Base-by-base conservation (phyloP, 345 rosid species). In the Lumnitzera racemosa region DNA sequence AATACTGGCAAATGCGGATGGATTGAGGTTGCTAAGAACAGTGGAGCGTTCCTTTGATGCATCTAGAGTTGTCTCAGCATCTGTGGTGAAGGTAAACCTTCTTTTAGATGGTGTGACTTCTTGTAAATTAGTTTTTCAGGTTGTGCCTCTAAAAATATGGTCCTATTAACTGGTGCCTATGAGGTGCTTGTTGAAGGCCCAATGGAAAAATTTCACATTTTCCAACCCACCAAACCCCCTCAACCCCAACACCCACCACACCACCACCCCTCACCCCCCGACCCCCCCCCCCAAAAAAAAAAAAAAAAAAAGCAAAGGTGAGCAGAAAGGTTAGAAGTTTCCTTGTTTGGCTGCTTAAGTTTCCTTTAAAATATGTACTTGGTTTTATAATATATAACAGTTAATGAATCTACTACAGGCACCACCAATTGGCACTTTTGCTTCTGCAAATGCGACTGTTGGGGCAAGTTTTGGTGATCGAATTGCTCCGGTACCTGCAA, bases 41-140 rank as follows among this genome's bases (percentile, higher is more conserved):
- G 68, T 78, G 64, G 97, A 88, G 62, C 86, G 88, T 66, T 50
- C 91, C 63, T 85, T 87, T 84, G 99, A 89, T 81, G 59, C 83
- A 67, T 85, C 97, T 46, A 89, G 91, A 78, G 77, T 69, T 59
- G 66, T 90, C 76, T 67, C 94, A 64, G 78, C 76, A 50, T 70
- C 87, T 71, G 51, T 67, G 51, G 80, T 78, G 67, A 90, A 84
- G 89, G 97, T 87, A 75, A 58, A 56, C 11, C 31, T 58, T 54
- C 43, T 64, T 53, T 24, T 16, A 7, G 46, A 13, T 29, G 20
- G 24, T 50, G 10, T 8, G 25, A 49, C 59, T 62, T 52, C 46
- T 10, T 59, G 49, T 65, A 57, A 31, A 48, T 43, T 12, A 67
- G 47, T 64, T 62, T 63, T 27, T 27, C 31, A 27, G 31, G 31